Evolutionary conservation across 495 filamentous ascomycete genomes (phyloP), one percentile per base, ranked within the genome.

Genomic region (Podospora tetraspora): DNA sequence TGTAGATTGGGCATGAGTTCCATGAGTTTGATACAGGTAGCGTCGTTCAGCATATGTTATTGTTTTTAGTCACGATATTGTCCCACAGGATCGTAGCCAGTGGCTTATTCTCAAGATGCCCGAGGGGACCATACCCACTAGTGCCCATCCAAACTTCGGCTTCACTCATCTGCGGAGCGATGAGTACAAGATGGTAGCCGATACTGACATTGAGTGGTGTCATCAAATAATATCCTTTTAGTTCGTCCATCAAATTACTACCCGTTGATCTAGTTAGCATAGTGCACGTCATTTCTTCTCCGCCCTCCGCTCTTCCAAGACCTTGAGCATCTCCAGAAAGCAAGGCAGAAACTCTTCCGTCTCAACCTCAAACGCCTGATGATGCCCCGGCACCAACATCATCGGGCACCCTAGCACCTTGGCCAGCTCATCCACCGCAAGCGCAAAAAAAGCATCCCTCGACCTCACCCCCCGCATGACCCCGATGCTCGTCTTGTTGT

Each of bases 331-430:
- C 4, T 61, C 32, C 62, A 72, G 34, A 16, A 72, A 69, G 22
- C 1, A 57, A 30, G 70, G 72, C 25, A 71, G 10, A 25, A 77
- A 77, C 27, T 52, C 69, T 16, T 73, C 66, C 10, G 71, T 68
- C 63, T 74, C 72, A 19, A 66, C 66, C 63, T 76, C 72, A 57
- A 76, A 77, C 24, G 72, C 72, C 37, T 68, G 66, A 61, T 77
- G 75, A 64, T 77, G 72, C 2, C 75, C 74, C 32, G 74, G 74
- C 58, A 74, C 70, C 23, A 69, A 19, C 24, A 70, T 34, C 37
- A 21, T 62, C 5, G 69, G 65, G 56, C 72, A 74, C 0, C 34
- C 70, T 30, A 76, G 13, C 9, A 76, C 65, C 59, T 66, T 62
- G 10, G 70, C 68, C 62, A 73, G 74, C 69, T 74, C 72, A 19